Conservation (phyloP, 2,329 filamentous ascomycete species). For the Neonectria magnoliae region DNA sequence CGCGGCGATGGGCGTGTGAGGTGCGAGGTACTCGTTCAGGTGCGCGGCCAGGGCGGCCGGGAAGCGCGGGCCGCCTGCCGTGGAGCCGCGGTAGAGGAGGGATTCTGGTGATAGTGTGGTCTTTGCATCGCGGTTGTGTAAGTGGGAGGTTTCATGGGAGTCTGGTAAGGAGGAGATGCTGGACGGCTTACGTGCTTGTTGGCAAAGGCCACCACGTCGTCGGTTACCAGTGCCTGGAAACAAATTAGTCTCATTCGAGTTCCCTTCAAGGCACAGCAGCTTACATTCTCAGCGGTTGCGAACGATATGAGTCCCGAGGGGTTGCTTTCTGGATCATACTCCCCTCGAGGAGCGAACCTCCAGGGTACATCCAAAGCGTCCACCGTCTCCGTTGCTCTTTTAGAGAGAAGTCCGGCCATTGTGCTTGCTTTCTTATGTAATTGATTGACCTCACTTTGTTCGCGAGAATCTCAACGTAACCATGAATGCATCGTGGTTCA, state of each 20-base stretch:
- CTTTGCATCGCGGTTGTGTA: constrained; percentile 18
- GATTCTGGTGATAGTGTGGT: constrained; percentile 43
- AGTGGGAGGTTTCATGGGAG: not conserved
- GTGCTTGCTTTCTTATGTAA: not conserved
- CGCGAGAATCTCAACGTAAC: not conserved
- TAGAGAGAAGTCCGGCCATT: constrained; percentile 33
- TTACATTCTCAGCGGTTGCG: constrained; percentile 58
- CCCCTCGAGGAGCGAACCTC: constrained; percentile 45
- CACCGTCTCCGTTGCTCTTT: constrained; percentile 39
- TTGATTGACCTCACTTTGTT: too few relatives aligned
- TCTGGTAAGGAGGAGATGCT: not conserved
- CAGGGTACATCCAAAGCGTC: constrained; percentile 43
- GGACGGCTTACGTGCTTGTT: constrained; percentile 43
- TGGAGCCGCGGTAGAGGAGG: constrained; percentile 51
- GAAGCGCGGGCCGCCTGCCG: constrained; percentile 48
- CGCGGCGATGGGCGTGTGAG: constrained; percentile 41
- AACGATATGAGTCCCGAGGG: constrained; percentile 58
- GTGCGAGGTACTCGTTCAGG: constrained; percentile 51
- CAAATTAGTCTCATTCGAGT: not conserved
- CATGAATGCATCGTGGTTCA: not conserved
- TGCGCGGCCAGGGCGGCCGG: constrained; percentile 48
- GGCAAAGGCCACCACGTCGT: constrained; percentile 44
- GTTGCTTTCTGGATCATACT: constrained; percentile 52
- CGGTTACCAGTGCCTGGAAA: constrained; percentile 52
- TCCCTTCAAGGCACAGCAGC: not conserved